Evolutionary conservation across 371 early-diverging fungal species (phyloP), one percentile per base, ranked within the genome.

Genomic region (Rhizopus sp.): DNA sequence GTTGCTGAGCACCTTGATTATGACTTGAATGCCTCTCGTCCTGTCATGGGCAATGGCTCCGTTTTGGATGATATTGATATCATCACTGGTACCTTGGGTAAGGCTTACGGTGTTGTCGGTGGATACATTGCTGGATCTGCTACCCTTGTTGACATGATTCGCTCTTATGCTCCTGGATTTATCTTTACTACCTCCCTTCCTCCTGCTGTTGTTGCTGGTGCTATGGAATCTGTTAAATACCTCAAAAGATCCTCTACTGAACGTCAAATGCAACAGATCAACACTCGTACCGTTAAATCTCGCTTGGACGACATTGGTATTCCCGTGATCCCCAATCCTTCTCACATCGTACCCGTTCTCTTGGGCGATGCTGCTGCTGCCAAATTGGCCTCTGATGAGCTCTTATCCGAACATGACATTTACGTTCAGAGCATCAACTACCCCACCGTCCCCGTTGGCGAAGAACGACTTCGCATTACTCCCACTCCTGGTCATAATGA

Each of bases 121-220:
- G 99, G 99, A 44, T 98, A 98, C 73, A 92, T 97, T 75, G 98
- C 97, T 31, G 96, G 83, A 30, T 92, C 92, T 12, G 88, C 95
- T 39, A 67, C 77, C 23, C 80, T 96, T 38, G 92, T 97, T 33
- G 99, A 98, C 73, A 91, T 96, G 93, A 87, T 98, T 50, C 94
- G 99, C 58, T 94, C 94, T 29, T 98, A 97, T 71, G 99, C 99
- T 7, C 98, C 98, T 38, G 99, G 99, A 40, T 98, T 98, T 77
- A 98, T 98, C 72, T 98, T 98, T 73, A 98, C 99, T 57, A 98
- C 99, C 5, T 97, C 98, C 16, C 84, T 98, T 29, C 99, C 99
- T 32, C 99, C 99, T 37, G 84, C 91, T 35, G 88, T 95, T 52
- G 94, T 91, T 12, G 85, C 93, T 34, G 99, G 96, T 56, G 93